Base-by-base conservation (phyloP, 2,329 filamentous ascomycete species). In the Pseudogymnoascus sp. region DNA sequence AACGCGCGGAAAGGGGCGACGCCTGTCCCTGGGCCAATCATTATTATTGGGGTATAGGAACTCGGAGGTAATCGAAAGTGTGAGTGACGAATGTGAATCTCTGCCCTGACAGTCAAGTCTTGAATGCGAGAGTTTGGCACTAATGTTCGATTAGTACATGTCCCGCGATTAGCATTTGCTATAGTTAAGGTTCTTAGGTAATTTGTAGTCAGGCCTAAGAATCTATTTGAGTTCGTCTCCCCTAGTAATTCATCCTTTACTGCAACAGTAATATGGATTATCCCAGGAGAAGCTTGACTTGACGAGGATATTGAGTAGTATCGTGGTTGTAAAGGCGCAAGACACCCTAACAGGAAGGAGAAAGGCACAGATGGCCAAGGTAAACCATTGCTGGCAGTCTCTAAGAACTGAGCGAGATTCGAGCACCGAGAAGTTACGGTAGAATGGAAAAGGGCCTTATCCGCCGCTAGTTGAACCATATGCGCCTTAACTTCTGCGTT, bases 1-100 rank as follows among this genome's bases (percentile, higher is more conserved):
- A 72, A 72, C 6, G 62, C 70, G 37, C 70, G 67, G 37, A 72
- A 70, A 13, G 71, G 72, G 11, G 72, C 71, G 37, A 72, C 67
- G 35, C 72, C 72, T 16, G 70, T 72, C 8, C 71, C 70, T 21
- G 70, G 68, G 35, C 68, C 70, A 24, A 73, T 66, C 60, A 71
- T 64, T 13, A 71, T 67, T 19, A 71, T 37, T 2, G 69, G 68
- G 6, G 19, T 26, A 29, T 37, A 13, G 8, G 11, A 33, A 24
- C 29, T 53, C 11, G 33, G 31, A 11, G 64, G 64, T 21, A 65
- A 42, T 6, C 50, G 26, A 62, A 65, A 65, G 24, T 65, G 63
- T 21, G 64, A 65, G 10, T 8, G 35, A 6, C 62, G 53, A 31
- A 64, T n/a, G 19, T 62, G 61, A 3, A 62, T 33, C 6, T 14